phyloP scores from a whole-genome alignment of 371 early-diverging fungal genomes.

The Dentiscutata heterogama region DNA sequence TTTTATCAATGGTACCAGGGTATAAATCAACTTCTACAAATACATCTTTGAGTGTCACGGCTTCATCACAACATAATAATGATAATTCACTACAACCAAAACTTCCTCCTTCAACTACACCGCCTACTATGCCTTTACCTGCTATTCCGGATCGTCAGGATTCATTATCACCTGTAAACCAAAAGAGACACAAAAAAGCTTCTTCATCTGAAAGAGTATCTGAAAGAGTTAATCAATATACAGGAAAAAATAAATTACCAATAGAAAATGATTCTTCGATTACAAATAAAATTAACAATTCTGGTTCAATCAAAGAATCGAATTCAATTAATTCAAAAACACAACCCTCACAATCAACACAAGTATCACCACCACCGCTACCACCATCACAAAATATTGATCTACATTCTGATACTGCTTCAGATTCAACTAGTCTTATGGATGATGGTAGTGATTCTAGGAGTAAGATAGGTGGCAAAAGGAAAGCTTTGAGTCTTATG shows the following conservation, averaged over 20 bases:
- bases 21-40: background rate
- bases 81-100: background rate
- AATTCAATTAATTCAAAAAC: background rate
- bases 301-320: background rate
- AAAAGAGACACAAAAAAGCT: conserved; percentile 39
- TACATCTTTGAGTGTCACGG: background rate
- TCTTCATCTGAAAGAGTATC: conserved; percentile 8
- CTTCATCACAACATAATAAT: background rate
- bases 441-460: conserved; percentile 33
- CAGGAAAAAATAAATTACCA: background rate
- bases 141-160: conserved; percentile 38
- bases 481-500: conserved; percentile 49
- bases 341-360: background rate
- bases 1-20: background rate
- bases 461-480: conserved; percentile 46
- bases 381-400: conserved; percentile 39
- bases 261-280: background rate
- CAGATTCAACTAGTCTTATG: conserved; percentile 21
- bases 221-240: conserved; percentile 16
- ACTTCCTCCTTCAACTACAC: background rate
- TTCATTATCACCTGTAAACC: background rate
- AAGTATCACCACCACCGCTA: background rate
- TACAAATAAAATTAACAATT: background rate
- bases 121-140: conserved; percentile 39
- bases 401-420: conserved; percentile 29